Conservation (phyloP, 352 stramenopile genomes). For the Pythium pyrilobum region DNA sequence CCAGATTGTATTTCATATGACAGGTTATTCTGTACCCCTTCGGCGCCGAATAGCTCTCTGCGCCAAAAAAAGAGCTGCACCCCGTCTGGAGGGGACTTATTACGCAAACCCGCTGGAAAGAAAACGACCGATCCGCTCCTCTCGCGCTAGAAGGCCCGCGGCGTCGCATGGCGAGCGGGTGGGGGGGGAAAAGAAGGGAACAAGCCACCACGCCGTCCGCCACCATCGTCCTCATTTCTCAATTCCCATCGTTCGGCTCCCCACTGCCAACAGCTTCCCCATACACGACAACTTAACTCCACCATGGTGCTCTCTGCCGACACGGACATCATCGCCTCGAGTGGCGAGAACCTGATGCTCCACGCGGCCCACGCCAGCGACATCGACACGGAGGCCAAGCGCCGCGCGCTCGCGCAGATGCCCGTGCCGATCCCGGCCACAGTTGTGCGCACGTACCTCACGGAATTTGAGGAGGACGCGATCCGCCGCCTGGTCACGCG, state of each 20-base stretch:
- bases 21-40: constrained; percentile 1
- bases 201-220: neutral
- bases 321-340: constrained; percentile 25
- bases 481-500: constrained; percentile 53
- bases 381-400: constrained; percentile 34
- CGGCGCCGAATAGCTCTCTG: neutral
- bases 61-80: constrained; percentile 1
- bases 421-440: constrained; percentile 46
- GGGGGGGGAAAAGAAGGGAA: neutral
- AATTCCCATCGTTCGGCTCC: too few species aligned
- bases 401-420: constrained; percentile 29
- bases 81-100: too few species aligned
- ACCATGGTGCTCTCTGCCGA: constrained; percentile 13
- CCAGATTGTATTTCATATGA: neutral
- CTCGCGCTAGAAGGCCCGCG: constrained; percentile 3
- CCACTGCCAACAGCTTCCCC: neutral
- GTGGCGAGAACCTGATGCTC: constrained; percentile 25
- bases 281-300: neutral
- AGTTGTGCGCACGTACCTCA: constrained; percentile 39
- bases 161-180: constrained; percentile 7
- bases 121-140: constrained; percentile 2
- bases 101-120: constrained; percentile 6
- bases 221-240: constrained; percentile 22
- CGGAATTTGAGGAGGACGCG: constrained; percentile 57
- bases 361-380: neutral